Base-by-base conservation (phyloP, 768 basidiomycete species). In the Leucocoprinus leucothites region DNA sequence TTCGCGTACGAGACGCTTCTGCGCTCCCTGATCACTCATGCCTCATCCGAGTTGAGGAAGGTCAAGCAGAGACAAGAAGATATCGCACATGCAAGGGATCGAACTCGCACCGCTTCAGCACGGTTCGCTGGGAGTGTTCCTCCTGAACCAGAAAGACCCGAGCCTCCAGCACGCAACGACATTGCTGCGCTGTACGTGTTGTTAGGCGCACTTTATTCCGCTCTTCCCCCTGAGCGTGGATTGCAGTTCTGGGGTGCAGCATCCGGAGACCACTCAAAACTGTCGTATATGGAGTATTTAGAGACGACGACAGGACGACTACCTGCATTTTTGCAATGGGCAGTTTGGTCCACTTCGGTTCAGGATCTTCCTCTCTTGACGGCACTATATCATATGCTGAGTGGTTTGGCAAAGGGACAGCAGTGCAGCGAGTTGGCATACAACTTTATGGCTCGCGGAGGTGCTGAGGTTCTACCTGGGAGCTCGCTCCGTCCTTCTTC, bases 31-130 rank as follows among this genome's bases (percentile, higher is more conserved):
- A 84, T 91, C 64, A 84, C 80, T 0, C 85, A 89, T 57, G 88
- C 89, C 2, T 89, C 87, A 6, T 89, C 89, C 0, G 89, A 90
- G 66, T 75, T 91, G 34, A 81, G 88, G 34, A 91, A 91, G 67
- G 88, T 97, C 66, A 91, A 93, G 64, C 90, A 94, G 59, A 74
- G 87, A 26, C 94, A 97, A 66, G 94, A 96, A 67, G 94, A 97
- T 65, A 75, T 91, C 42, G 85, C 87, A 0, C 84, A 75, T 58
- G 80, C 81, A 21, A 79, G 88, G 9, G 85, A 87, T 64, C 78
- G 88, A 24, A 76, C 81, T 14, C 75, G 86, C 48, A 71, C 77
- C 47, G 71, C 82, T 35, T 77, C 78, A 6, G 38, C 54, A 16
- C 71, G 80, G n/a, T 78, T 75, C 61, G 63, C 71, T n/a, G 66